Percentiles rank a stretch among this genome's conserved stretches.
These are phyloP conservation scores for Sclerotinia trifoliorum DNA, from an alignment of 2,329 filamentous ascomycete genomes.

Conservation along the genomic window DNA sequence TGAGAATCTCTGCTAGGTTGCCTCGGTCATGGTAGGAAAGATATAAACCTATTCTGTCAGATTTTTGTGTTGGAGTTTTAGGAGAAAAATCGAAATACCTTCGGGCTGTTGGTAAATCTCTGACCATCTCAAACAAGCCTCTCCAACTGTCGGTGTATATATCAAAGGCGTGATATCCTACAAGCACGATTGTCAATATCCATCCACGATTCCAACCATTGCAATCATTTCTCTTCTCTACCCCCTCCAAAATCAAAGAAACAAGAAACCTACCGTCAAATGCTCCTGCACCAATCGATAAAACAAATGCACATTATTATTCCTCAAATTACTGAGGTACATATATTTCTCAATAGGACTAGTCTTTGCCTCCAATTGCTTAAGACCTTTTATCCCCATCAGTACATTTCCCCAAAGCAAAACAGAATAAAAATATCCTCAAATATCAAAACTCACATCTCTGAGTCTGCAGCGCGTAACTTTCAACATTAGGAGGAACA, in stretches of 20 bases:
- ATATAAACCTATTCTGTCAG: conserved; percentile 53
- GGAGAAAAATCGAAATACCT: conserved; percentile 42
- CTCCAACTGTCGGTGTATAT: conserved; percentile 64
- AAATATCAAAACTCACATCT: conserved; percentile 32
- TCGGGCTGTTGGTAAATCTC: conserved; percentile 73
- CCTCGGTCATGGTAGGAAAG: conserved; percentile 68
- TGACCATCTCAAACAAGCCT: conserved; percentile 72
- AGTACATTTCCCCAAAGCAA: not conserved
- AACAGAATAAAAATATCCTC: not conserved
- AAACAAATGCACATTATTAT: conserved; percentile 37
- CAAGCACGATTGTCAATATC: not conserved
- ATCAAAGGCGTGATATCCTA: conserved; percentile 52
- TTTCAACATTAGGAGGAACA: conserved; percentile 36
- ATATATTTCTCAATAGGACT: conserved; percentile 38
- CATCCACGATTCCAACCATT: not conserved
- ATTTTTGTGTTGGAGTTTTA: not conserved
- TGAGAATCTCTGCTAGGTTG: conserved; percentile 61
- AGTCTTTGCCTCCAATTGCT: conserved; percentile 36
- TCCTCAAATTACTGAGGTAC: conserved; percentile 37
- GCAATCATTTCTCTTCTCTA: not conserved
- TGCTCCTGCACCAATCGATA: conserved; percentile 37
- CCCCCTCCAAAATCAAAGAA: not conserved
- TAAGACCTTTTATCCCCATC: conserved; percentile 31
- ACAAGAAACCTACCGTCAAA: conserved; percentile 31
- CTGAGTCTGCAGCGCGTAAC: conserved; percentile 33